Evolutionary conservation across 768 basidiomycete genomes (phyloP).

Genomic region (Xerocomellus dryophilus): DNA sequence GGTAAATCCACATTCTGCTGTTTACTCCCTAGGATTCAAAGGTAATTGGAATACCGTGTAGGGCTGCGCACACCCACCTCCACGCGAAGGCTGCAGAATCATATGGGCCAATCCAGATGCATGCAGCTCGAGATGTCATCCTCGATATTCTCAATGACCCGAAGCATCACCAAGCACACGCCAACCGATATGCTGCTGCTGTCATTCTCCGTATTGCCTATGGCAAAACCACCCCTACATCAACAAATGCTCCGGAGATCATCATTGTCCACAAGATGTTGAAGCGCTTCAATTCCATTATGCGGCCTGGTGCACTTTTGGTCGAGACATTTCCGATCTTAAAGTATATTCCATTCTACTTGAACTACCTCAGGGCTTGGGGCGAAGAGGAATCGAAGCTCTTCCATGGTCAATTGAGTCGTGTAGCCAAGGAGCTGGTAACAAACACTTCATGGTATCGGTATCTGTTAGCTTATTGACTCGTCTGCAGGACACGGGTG

Average conservation of each 20-base stretch:
- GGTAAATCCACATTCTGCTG: slow-evolving; percentile 30
- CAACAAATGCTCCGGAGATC: slow-evolving; percentile 31
- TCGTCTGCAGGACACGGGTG: slow-evolving; percentile 19
- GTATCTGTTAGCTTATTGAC: background rate
- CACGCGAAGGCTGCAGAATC: slow-evolving; percentile 49
- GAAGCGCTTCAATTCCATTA: slow-evolving; percentile 34
- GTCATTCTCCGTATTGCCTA: slow-evolving; percentile 36
- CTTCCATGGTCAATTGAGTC: slow-evolving; percentile 51
- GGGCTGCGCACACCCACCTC: slow-evolving; percentile 58
- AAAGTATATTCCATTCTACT: slow-evolving; percentile 57
- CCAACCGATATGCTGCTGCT: slow-evolving; percentile 40
- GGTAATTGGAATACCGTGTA: slow-evolving; percentile 16
- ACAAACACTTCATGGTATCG: background rate
- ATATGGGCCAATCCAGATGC: slow-evolving; percentile 50
- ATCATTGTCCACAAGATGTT: slow-evolving; percentile 34
- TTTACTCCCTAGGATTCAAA: background rate
- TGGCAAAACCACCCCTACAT: slow-evolving; percentile 33
- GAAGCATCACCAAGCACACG: slow-evolving; percentile 51
- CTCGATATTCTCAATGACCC: slow-evolving; percentile 32
- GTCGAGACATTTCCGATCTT: slow-evolving; percentile 39
- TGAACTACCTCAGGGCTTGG: slow-evolving; percentile 52
- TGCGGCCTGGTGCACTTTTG: slow-evolving; percentile 36
- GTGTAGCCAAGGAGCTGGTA: slow-evolving; percentile 47
- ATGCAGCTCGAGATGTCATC: slow-evolving; percentile 30
- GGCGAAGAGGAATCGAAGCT: slow-evolving; percentile 54